Evolutionary conservation across 202 grass and related monocot genomes (phyloP), one percentile per base, ranked within the genome.

Genomic region (Bolboschoenoplectus hybrid): DNA sequence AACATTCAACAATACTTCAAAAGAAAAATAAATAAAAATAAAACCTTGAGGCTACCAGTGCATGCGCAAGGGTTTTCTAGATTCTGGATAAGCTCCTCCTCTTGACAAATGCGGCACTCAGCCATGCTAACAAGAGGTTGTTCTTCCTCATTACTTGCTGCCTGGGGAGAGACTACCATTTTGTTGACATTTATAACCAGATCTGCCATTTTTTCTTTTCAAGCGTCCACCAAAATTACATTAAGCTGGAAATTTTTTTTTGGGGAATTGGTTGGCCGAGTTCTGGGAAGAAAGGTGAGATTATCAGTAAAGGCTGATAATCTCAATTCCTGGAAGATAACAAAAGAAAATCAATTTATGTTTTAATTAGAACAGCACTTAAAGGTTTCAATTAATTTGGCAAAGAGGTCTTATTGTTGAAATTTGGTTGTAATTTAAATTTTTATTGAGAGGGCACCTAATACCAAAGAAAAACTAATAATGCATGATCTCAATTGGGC

Each of bases 41-140:
- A 72, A 71, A 97, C 94, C 94, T 97, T 97, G 74, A 97, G 85
- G 87, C 94, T 97, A 75, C 94, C 94, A 34, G 62, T 94, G 82
- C 94, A 97, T 77, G 88, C 86, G 36, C 94, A 97, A 64, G 94
- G 94, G 4, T 81, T 90, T 64, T 94, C 94, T 8, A 97, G 89
- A 80, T 92, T 94, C 82, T 91, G 92, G 7, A 90, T 87, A 49
- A 71, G 88, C 83, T 94, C 94, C 72, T 97, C 92, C 61, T 97
- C 94, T 85, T 97, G 92, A 69, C 94, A 97, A 90, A 97, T 97
- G 74, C 94, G 94, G 81, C 94, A 97, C 73, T 97, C 94, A 12
- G 69, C 78, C 35, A 88, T 88, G 49, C 92, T 88, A 45, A 97
- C 85, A 84, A 93, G 92, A 56, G 92, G 89, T 82, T 91, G 89